Base-by-base conservation (phyloP, 1,139 yeast species). In the Saccharomyces hybrid region DNA sequence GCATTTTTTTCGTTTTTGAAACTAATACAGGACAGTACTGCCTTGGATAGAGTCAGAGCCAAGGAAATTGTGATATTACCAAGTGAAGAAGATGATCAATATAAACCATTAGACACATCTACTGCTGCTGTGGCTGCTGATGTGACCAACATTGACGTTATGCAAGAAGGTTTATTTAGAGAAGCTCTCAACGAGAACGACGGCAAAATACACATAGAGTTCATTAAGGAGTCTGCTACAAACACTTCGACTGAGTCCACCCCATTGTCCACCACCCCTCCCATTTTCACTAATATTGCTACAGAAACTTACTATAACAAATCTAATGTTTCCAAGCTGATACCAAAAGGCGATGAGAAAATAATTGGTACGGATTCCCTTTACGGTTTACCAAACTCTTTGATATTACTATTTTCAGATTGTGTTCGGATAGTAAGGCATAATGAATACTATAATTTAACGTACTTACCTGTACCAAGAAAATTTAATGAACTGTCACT, bases 311-410 rank as follows among this genome's bases (percentile, higher is more conserved):
- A 59, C 51, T 60, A 58, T 47, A 53, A 58, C 58, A 73, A 59
- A 48, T 49, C 16, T 50, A 51, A 50, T 44, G 48, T 52, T 31
- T 54, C 2, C 48, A 52, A 21, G 34, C 52, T 21, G 83, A 80
- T 58, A 77, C 14, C 27, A 14, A 31, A 48, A n/a, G 14, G 24
- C 9, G 50, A 48, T 31, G 29, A 27, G n/a, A 29, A 29, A n/a
- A 29, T 48, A 48, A 79, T 86, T 56, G 84, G 91, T 11, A 85
- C 93, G 1, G 95, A 87, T 70, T 88, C 93, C 0, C 75, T 88
- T 54, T 88, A 88, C 65, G 96, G 96, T 0, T 73, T 89, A 53
- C 96, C 97, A 2, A 88, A 87, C 65, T 86, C 96, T 1, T 73
- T 89, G 50, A 84, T 88, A 58, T 65, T 83, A 42, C 72, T 88